Evolutionary conservation across 306 rosid genomes (phyloP).

Genomic region (Purshia tridentata): DNA sequence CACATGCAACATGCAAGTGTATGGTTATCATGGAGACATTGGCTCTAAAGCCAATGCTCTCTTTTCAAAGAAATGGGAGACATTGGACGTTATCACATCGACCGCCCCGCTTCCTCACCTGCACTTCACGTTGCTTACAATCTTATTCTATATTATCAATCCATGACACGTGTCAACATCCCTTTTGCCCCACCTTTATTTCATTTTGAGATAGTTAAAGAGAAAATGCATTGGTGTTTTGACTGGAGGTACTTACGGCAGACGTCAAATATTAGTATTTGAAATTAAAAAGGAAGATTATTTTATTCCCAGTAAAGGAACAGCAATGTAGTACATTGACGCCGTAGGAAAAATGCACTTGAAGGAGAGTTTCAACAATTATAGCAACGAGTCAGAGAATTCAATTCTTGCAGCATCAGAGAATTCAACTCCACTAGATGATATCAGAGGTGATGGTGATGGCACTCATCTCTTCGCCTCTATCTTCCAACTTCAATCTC

Average conservation of each 20-base stretch:
- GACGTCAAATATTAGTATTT: not conserved
- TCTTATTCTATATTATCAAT: slow-evolving; percentile 2
- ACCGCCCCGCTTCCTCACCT: slow-evolving; percentile 38
- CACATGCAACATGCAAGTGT: slow-evolving; percentile 34
- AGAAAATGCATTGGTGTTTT: not conserved
- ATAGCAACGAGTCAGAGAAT: slow-evolving; percentile 32
- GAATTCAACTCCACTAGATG: too few relatives aligned
- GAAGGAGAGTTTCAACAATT: slow-evolving; percentile 16
- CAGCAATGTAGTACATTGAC: slow-evolving; percentile 5
- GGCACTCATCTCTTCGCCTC: slow-evolving; percentile 33
- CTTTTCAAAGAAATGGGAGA: slow-evolving; percentile 39
- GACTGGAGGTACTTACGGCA: slow-evolving; percentile 3
- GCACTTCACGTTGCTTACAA: slow-evolving; percentile 32
- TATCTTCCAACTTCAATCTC: slow-evolving; percentile 33
- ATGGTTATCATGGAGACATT: slow-evolving; percentile 40
- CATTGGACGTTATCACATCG: slow-evolving; percentile 39
- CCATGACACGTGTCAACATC: not conserved
- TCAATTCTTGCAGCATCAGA: too few relatives aligned
- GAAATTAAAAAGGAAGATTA: not conserved
- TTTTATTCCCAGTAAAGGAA: slow-evolving; percentile 1
- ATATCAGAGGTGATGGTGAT: slow-evolving; percentile 18
- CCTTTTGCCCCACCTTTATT: not conserved
- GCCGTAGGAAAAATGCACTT: not conserved
- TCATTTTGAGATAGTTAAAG: not conserved
- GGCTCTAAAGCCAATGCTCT: slow-evolving; percentile 36